phyloP scores from a whole-genome alignment of 2,329 filamentous ascomycete genomes.

The Penicillium sp. region DNA sequence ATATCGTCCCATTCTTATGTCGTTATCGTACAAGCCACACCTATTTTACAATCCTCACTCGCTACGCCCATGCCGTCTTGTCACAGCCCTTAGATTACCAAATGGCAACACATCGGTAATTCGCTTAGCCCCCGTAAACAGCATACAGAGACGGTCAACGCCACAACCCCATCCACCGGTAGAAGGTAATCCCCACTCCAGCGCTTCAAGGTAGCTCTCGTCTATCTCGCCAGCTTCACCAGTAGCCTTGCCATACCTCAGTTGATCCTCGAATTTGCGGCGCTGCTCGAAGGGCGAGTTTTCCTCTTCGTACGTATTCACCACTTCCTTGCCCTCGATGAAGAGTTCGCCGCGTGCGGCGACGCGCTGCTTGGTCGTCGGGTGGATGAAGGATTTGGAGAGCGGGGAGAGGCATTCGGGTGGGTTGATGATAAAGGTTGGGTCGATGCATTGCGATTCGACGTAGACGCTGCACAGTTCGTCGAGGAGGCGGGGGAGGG shows the following conservation, averaged over 20 bases:
- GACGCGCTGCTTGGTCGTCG: constrained; percentile 65
- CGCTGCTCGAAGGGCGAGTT: constrained; percentile 87
- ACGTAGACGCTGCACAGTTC: constrained; percentile 72
- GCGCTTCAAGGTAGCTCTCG: constrained; percentile 76
- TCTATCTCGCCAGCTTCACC: constrained; percentile 57
- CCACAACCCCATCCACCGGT: constrained; percentile 97
- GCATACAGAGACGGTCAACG: constrained; percentile 86
- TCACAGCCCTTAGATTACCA: constrained; percentile 67
- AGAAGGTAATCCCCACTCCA: constrained; percentile 89
- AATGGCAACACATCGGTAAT: constrained; percentile 88
- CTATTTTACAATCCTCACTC: constrained; percentile 1
- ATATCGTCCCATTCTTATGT: not conserved
- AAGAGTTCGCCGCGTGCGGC: constrained; percentile 85
- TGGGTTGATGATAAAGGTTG: constrained; percentile 85
- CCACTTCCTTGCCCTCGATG: constrained; percentile 73
- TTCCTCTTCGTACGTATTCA: constrained; percentile 98
- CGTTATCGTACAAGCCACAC: constrained; percentile 3
- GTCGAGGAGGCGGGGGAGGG: constrained; percentile 72
- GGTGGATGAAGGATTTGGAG: constrained; percentile 78
- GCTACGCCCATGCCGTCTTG: constrained; percentile 20
- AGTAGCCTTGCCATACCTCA: constrained; percentile 46
- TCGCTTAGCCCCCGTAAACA: constrained; percentile 72
- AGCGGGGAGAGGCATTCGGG: constrained; percentile 89
- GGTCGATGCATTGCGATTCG: constrained; percentile 69
- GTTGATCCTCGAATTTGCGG: constrained; percentile 70